Evolutionary conservation across 768 basidiomycete species (phyloP).

Genomic region (Fomitopsis pulvina): DNA sequence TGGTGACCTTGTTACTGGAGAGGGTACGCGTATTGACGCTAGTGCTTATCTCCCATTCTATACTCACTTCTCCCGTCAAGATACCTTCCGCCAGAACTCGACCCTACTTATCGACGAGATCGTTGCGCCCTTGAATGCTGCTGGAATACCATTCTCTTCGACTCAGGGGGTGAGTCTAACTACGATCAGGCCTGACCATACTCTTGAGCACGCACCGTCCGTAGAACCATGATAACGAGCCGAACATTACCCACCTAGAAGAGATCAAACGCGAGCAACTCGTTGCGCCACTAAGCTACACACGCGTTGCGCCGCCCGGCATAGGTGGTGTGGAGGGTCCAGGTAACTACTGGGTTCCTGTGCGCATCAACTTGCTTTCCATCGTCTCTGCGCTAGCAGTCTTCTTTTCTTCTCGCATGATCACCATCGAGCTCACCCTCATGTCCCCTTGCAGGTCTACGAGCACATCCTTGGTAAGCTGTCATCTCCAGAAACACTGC

Average conservation of each 20-base stretch:
- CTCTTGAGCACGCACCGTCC: neutral
- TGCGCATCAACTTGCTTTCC: constrained; percentile 23
- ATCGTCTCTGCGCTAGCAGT: neutral
- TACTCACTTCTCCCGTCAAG: constrained; percentile 24
- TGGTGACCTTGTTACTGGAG: constrained; percentile 70
- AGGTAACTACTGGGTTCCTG: constrained; percentile 76
- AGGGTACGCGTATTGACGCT: constrained; percentile 34
- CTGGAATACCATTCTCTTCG: constrained; percentile 57
- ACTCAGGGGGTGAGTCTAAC: constrained; percentile 52
- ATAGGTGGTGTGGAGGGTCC: constrained; percentile 60
- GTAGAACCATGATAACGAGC: constrained; percentile 72
- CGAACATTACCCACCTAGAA: constrained; percentile 63
- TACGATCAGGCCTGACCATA: too few relatives aligned
- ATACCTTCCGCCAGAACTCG: constrained; percentile 57
- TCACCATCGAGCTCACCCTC: too few relatives aligned
- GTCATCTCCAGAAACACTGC: neutral
- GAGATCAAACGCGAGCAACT: constrained; percentile 59
- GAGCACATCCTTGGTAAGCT: constrained; percentile 25
- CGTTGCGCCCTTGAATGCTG: constrained; percentile 50
- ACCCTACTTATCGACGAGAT: constrained; percentile 61
- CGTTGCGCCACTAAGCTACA: constrained; percentile 55
- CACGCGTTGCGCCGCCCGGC: constrained; percentile 49
- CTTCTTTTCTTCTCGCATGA: neutral
- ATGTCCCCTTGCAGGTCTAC: constrained; percentile 30
- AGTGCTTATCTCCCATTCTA: neutral